These are phyloP conservation scores for Meyerozyma athensensis DNA, from an alignment of 1,139 yeast genomes.

Conservation along the genomic window DNA sequence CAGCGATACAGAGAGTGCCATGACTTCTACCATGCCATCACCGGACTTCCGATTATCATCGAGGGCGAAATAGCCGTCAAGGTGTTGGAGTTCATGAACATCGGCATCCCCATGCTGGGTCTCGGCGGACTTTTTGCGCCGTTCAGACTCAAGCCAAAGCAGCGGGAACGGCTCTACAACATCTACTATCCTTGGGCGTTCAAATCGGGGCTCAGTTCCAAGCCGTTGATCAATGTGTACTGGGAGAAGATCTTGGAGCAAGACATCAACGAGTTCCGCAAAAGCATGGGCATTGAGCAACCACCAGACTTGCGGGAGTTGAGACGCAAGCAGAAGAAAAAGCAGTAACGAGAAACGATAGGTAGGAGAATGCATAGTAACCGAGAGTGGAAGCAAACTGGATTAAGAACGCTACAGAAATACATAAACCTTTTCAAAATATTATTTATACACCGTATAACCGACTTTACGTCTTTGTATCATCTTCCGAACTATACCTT, in stretches of 20 bases:
- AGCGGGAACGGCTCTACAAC: constrained; percentile 51
- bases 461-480: no score
- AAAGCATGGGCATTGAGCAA: constrained; percentile 63
- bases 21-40: constrained; percentile 91
- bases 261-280: constrained; percentile 68
- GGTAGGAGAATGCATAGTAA: background rate
- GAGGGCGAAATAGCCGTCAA: constrained; percentile 96
- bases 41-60: constrained; percentile 83
- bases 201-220: constrained; percentile 64
- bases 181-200: constrained; percentile 91
- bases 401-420: no score
- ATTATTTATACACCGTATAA: no score
- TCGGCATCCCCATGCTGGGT: constrained; percentile 95
- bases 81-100: constrained; percentile 85
- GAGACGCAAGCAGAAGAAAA: constrained; percentile 40
- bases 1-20: constrained; percentile 95
- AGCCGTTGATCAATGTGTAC: constrained; percentile 79
- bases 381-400: no score
- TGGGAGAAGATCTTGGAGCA: constrained; percentile 84
- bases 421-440: no score
- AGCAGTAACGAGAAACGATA: constrained; percentile 9
- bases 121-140: constrained; percentile 89
- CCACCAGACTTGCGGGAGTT: constrained; percentile 76
- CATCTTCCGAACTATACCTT: background rate
- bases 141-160: constrained; percentile 48